phyloP scores from a whole-genome alignment of 2,329 filamentous ascomycete genomes.

The Immersiporthe knoxdaviesiana region DNA sequence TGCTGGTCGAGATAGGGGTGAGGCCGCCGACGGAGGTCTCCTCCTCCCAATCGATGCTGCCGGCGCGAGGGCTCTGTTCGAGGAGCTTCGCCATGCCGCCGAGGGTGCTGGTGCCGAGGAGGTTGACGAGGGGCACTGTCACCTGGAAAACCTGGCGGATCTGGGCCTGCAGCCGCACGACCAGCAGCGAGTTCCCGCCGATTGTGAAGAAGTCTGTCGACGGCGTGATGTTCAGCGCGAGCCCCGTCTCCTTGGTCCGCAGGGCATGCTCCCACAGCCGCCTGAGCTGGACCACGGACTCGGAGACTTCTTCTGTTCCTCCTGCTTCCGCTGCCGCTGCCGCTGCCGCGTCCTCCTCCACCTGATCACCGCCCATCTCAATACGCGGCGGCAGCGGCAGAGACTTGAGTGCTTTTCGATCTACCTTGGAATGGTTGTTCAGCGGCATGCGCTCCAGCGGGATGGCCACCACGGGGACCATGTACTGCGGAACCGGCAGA shows the following conservation, averaged over 20 bases:
- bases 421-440: constrained; percentile 39
- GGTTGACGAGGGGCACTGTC: background rate
- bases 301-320: background rate
- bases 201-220: constrained; percentile 45
- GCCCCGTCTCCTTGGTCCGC: background rate
- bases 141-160: constrained; percentile 41
- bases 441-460: constrained; percentile 37
- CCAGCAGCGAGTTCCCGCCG: constrained; percentile 46
- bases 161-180: constrained; percentile 41
- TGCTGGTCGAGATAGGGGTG: too few species aligned
- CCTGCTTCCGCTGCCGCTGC: too few species aligned
- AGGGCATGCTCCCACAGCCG: background rate
- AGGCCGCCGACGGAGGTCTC: constrained; percentile 29
- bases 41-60: constrained; percentile 28
- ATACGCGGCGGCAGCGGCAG: constrained; percentile 26
- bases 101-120: constrained; percentile 39
- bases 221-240: background rate
- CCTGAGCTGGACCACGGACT: background rate
- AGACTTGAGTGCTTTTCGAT: constrained; percentile 35
- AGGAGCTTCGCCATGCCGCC: constrained; percentile 42
- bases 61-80: constrained; percentile 17
- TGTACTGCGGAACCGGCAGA: constrained; percentile 39
- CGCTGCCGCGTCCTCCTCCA: too few species aligned
- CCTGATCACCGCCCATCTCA: background rate
- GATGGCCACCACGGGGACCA: constrained; percentile 39